A percentile compares a stretch with the other conserved stretches of the same genome.
These are phyloP conservation scores for Zymoseptoria passerinii DNA, from an alignment of 2,329 filamentous ascomycete species.

Conservation along the genomic window DNA sequence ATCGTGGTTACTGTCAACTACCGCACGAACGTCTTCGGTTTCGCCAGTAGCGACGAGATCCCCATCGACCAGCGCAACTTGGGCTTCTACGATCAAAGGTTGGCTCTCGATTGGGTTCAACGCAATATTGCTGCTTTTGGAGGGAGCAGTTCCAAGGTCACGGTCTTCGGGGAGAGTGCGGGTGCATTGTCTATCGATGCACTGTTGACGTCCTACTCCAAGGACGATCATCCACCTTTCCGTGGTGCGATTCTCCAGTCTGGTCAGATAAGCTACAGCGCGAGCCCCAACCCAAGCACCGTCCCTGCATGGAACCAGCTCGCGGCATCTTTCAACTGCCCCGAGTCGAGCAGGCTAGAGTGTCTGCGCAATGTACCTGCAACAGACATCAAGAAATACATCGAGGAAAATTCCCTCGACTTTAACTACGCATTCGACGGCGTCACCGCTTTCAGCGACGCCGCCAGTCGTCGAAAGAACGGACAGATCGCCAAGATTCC, in stretches of 20 bases:
- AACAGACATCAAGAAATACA: constrained; percentile 25
- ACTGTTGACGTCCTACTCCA: constrained; percentile 25
- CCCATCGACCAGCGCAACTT: constrained; percentile 28
- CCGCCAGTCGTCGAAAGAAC: constrained; percentile 18
- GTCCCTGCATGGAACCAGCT: constrained; percentile 22
- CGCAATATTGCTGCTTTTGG: constrained; percentile 31
- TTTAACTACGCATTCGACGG: constrained; percentile 30
- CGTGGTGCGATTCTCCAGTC: constrained; percentile 29
- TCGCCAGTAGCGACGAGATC: constrained; percentile 31
- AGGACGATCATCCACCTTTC: constrained; percentile 25
- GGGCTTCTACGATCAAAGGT: constrained; percentile 32
- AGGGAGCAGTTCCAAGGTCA: constrained; percentile 31
- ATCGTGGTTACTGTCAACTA: constrained; percentile 31
- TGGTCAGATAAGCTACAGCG: constrained; percentile 25
- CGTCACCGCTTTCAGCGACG: constrained; percentile 25
- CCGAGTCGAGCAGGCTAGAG: constrained; percentile 20
- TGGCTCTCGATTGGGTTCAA: constrained; percentile 32
- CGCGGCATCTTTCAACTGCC: constrained; percentile 22
- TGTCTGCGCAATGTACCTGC: constrained; percentile 28
- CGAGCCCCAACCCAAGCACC: constrained; percentile 9
- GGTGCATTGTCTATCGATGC: constrained; percentile 28
- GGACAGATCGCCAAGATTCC: constrained; percentile 30
- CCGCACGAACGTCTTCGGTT: constrained; percentile 35
- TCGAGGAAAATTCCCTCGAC: constrained; percentile 23
- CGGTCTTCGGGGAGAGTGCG: constrained; percentile 30